Evolutionary conservation across 2,329 filamentous ascomycete species (phyloP).

Genomic region (Trichoderma harzianum): DNA sequence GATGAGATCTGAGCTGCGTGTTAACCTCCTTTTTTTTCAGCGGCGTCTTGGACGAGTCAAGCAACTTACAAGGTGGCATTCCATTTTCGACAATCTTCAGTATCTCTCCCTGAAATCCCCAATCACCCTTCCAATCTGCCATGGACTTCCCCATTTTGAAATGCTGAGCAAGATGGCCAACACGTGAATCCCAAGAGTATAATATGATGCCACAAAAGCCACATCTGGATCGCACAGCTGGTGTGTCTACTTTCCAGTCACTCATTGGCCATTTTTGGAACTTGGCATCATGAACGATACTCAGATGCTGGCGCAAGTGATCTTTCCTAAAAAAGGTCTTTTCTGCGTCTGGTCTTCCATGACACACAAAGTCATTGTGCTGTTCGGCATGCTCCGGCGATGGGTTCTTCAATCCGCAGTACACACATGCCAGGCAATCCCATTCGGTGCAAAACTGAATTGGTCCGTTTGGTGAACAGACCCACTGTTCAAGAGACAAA

Average conservation of each 20-base stretch:
- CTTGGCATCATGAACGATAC: conserved; percentile 41
- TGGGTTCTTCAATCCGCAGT: conserved; percentile 35
- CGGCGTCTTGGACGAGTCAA: background rate
- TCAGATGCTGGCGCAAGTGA: conserved; percentile 42
- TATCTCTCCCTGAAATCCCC: conserved; percentile 37
- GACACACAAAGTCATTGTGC: conserved; percentile 44
- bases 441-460: conserved; percentile 29
- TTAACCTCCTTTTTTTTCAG: background rate
- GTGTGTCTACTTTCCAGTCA: conserved; percentile 35
- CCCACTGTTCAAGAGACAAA: conserved; percentile 46
- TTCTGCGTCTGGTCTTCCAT: conserved; percentile 44
- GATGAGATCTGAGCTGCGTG: background rate
- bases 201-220: conserved; percentile 39
- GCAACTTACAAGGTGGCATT: conserved; percentile 9
- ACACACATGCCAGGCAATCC: conserved; percentile 36
- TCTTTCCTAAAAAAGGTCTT: conserved; percentile 44
- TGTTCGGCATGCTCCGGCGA: conserved; percentile 31
- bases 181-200: conserved; percentile 35
- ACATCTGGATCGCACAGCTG: conserved; percentile 38
- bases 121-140: conserved; percentile 43
- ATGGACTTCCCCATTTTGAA: conserved; percentile 41
- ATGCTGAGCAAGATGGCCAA: conserved; percentile 40
- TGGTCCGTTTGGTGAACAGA: conserved; percentile 38
- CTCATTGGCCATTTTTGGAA: conserved; percentile 43
- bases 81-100: conserved; percentile 4